A percentile compares a stretch with the other conserved stretches of the same genome.
Conservation (phyloP, 2,329 filamentous ascomycete genomes). For the Eurotiales sp. region DNA sequence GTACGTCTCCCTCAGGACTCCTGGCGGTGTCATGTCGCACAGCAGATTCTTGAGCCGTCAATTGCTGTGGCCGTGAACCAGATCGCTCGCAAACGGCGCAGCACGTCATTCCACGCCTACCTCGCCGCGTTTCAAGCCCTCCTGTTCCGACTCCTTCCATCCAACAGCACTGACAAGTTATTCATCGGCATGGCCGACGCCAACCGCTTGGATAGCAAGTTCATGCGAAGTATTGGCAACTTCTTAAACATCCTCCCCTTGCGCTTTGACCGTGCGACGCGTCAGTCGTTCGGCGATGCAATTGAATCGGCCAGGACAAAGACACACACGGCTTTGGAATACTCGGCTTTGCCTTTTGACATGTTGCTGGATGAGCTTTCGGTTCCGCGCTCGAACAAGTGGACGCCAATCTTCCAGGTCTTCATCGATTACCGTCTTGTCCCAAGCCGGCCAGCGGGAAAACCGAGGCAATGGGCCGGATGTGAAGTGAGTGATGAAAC, state of each 20-base stretch:
- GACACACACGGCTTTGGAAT: conserved; percentile 34
- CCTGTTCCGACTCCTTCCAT: conserved; percentile 32
- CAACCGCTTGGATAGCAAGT: conserved; percentile 31
- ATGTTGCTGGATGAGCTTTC: conserved; percentile 44
- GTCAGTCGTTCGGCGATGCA: conserved; percentile 28
- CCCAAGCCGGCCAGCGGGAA: too few species aligned
- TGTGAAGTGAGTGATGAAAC: too few species aligned
- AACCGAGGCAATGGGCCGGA: too few species aligned
- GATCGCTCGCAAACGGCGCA: neutral
- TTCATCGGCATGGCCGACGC: conserved; percentile 50
- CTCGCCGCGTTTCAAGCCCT: conserved; percentile 41
- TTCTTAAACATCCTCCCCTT: conserved; percentile 51
- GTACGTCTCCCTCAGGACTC: conserved; percentile 3
- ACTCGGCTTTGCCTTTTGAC: conserved; percentile 50
- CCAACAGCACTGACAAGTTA: conserved; percentile 37
- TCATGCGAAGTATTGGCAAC: conserved; percentile 40
- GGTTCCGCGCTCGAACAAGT: conserved; percentile 34
- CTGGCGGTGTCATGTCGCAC: neutral
- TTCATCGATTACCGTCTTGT: conserved; percentile 51
- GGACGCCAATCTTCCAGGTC: conserved; percentile 50
- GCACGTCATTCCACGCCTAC: conserved; percentile 41
- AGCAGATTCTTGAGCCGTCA: neutral
- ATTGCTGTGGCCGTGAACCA: neutral
- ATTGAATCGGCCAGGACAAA: conserved; percentile 24
- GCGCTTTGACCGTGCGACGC: conserved; percentile 27